Percentiles rank a stretch among this genome's conserved stretches.
Conservation (phyloP, 306 rosid genomes). For the Gastrolobium villosum region DNA sequence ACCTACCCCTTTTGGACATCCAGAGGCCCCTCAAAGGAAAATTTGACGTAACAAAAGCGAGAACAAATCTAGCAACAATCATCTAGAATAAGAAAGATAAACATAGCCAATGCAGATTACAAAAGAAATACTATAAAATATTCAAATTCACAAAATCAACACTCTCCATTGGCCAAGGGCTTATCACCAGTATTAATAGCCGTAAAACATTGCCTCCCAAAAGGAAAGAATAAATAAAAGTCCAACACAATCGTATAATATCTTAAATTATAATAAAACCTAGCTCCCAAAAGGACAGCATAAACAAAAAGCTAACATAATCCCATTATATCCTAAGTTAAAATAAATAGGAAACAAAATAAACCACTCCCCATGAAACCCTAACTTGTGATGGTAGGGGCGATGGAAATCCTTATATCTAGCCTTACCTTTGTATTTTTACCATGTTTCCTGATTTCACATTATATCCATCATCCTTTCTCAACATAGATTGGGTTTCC, state of each 20-base stretch:
- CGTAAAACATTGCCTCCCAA: neutral
- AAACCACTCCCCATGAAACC: too few relatives aligned
- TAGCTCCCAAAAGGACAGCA: slow-evolving; percentile 5
- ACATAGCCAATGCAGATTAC: neutral
- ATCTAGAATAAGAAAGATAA: slow-evolving; percentile 21
- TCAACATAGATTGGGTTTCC: slow-evolving; percentile 33
- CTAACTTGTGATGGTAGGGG: too few relatives aligned
- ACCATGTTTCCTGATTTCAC: too few relatives aligned
- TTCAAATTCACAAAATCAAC: slow-evolving; percentile 25
- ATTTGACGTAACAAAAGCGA: slow-evolving; percentile 14
- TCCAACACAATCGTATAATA: slow-evolving; percentile 12
- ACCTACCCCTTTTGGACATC: slow-evolving; percentile 14
- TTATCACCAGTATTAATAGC: slow-evolving; percentile 12
- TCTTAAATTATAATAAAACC: slow-evolving; percentile 4
- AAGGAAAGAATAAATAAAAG: slow-evolving; percentile 17
- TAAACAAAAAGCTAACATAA: neutral
- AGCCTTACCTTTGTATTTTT: too few relatives aligned
- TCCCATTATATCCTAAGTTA: slow-evolving; percentile 22
- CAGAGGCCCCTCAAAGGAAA: neutral
- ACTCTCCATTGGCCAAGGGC: slow-evolving; percentile 21
- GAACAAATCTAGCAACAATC: slow-evolving; percentile 27
- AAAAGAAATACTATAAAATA: slow-evolving; percentile 31
- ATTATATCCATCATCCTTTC: neutral
- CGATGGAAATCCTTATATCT: too few relatives aligned
- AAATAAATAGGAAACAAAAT: slow-evolving; percentile 2